Conservation (phyloP, 78 protist genomes). For the Anaeramoeba flamelloides region DNA sequence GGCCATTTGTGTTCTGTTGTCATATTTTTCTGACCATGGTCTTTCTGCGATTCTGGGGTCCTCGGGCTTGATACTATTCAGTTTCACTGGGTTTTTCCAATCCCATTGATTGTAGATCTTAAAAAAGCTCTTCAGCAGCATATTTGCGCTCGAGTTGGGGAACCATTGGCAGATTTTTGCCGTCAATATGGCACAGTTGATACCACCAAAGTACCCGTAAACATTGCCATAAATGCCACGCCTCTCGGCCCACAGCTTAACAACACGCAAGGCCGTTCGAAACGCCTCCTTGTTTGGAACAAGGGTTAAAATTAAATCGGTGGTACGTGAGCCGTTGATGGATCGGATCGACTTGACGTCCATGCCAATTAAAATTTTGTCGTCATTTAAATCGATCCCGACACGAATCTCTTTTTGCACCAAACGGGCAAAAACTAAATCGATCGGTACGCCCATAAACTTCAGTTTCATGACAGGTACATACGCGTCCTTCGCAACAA, state of each 20-base stretch:
- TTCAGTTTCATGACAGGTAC: slow-evolving; percentile 76
- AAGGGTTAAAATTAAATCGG: slow-evolving; percentile 53
- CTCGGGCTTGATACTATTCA: neutral
- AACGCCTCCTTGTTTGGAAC: slow-evolving; percentile 69
- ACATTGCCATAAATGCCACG: slow-evolving; percentile 72
- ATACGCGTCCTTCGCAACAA: slow-evolving; percentile 62
- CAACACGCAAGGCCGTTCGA: slow-evolving; percentile 56
- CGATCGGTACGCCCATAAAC: slow-evolving; percentile 65
- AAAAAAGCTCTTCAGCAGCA: slow-evolving; percentile 68
- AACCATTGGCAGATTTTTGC: slow-evolving; percentile 81
- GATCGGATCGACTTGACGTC: slow-evolving; percentile 31
- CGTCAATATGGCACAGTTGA: slow-evolving; percentile 77
- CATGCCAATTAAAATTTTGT: slow-evolving; percentile 26
- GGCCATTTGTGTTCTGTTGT: slow-evolving; percentile 61
- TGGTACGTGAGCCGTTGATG: slow-evolving; percentile 59
- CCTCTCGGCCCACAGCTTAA: slow-evolving; percentile 82
- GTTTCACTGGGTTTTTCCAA: neutral
- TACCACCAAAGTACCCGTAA: slow-evolving; percentile 77
- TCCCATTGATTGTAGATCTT: slow-evolving; percentile 17
- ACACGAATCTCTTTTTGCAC: slow-evolving; percentile 34
- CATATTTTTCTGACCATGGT: slow-evolving; percentile 10
- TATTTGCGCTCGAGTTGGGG: slow-evolving; percentile 67
- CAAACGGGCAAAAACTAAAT: slow-evolving; percentile 67
- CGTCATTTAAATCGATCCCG: slow-evolving; percentile 40
- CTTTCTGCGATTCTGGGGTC: neutral